phyloP scores from a whole-genome alignment of 2,329 filamentous ascomycete species.

The Elsinoe fawcettii region DNA sequence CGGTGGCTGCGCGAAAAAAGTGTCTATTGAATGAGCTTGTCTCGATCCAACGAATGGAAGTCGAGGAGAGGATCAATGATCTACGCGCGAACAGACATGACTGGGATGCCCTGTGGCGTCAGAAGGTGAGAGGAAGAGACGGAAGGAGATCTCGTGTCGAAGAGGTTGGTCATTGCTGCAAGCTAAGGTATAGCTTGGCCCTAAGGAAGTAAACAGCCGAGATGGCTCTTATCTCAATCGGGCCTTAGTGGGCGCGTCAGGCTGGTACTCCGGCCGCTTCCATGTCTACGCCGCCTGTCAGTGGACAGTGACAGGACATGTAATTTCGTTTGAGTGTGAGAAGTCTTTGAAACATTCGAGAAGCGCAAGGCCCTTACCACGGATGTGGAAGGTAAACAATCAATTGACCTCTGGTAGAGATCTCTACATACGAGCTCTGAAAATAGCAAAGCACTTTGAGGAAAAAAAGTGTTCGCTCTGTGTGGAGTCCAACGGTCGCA shows the following conservation, averaged over 20 bases:
- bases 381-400: not conserved
- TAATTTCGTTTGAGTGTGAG: conserved; percentile 11
- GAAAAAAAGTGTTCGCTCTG: not conserved
- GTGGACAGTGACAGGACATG: not conserved
- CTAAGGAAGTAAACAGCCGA: conserved; percentile 13
- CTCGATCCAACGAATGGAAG: conserved; percentile 9
- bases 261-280: conserved; percentile 7
- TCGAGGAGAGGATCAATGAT: conserved; percentile 12
- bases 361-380: not conserved
- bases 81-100: conserved; percentile 8
- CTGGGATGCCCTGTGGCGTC: conserved; percentile 10
- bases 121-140: conserved; percentile 8
- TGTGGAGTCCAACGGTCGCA: conserved; percentile 2
- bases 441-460: not conserved
- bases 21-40: conserved; percentile 10
- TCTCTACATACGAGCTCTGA: not conserved
- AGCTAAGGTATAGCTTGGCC: conserved; percentile 6
- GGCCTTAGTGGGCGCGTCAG: not conserved
- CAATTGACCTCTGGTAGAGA: not conserved
- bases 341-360: conserved; percentile 5
- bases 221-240: not conserved
- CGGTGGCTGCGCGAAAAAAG: conserved; percentile 8
- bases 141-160: conserved; percentile 9
- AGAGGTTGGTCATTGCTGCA: conserved; percentile 11
- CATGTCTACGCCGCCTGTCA: conserved; percentile 6